Base-by-base conservation (phyloP, 2,329 filamentous ascomycete species). In the Fusarium sublunatum region DNA sequence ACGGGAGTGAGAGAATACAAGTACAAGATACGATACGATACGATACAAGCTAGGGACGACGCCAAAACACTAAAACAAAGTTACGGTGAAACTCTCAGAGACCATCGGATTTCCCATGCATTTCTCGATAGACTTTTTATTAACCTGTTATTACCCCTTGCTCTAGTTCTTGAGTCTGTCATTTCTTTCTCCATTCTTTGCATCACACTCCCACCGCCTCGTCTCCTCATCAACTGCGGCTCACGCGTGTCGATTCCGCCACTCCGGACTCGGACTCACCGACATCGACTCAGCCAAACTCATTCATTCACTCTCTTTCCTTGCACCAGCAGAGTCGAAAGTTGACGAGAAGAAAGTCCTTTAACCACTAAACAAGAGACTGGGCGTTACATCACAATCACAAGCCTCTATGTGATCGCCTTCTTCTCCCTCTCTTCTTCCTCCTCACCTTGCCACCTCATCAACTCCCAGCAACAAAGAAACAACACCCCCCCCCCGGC, bases 191-290 rank as follows among this genome's bases (percentile, higher is more conserved):
- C 38, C 56, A 56, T 42, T 64, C 57, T 57, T 52, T 34, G 39
- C 45, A 35, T 47, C 51, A 40, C 46, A 42, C 52, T 59, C 44
- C 46, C 46, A 41, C 52, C 62, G 36, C 58, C 54, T 36, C 46
- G 39, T 49, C 46, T 61, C 54, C 43, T 40, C 57, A 54, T 59
- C 42, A 53, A 53, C 44, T 45, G 13, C 31, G 11, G 61, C 61
- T 58, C 61, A 64, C 61, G 57, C 61, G 61, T 61, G 46, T 53
- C 52, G 50, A 56, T 64, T 48, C 61, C 63, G 60, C 63, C 62
- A 64, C 63, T 44, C 47, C 61, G 47, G 28, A 12, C 15, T 43
- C 53, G 62, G 63, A 47, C 49, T 65, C 62, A 65, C 63, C 63
- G 63, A 65, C 62, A 52, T 53, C 53, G 36, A 53, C 41, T 47